A percentile compares a stretch with the other conserved stretches of the same genome.
phyloP scores from a whole-genome alignment of 441 rosid species.

The Flueggea neowawraea region DNA sequence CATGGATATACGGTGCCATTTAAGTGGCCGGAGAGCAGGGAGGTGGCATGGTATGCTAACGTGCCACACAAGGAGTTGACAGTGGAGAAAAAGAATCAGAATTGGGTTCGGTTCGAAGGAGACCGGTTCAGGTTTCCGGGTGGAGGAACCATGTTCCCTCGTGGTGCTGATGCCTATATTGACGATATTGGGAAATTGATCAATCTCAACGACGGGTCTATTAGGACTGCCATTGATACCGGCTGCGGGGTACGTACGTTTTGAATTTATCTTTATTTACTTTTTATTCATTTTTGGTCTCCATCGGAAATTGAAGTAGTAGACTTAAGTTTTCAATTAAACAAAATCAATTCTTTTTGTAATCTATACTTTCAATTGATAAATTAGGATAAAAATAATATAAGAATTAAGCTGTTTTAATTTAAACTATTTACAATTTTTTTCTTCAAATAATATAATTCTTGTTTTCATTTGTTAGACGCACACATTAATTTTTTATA shows the following conservation, averaged over 20 bases:
- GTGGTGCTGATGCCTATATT: constrained; percentile 76
- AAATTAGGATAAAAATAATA: too few relatives aligned
- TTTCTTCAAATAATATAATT: too few relatives aligned
- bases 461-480: too few relatives aligned
- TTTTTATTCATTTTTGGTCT: neutral
- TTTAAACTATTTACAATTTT: too few relatives aligned
- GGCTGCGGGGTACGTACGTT: constrained; percentile 77
- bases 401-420: too few relatives aligned
- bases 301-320: too few relatives aligned
- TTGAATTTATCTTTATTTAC: neutral
- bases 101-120: constrained; percentile 70
- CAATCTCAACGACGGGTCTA: constrained; percentile 65
- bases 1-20: constrained; percentile 71
- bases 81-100: constrained; percentile 81
- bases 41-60: constrained; percentile 70
- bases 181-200: constrained; percentile 67
- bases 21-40: constrained; percentile 79
- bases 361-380: too few relatives aligned
- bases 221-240: constrained; percentile 86
- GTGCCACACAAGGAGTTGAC: constrained; percentile 93
- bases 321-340: too few relatives aligned
- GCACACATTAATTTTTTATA: too few relatives aligned
- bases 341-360: too few relatives aligned
- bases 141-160: constrained; percentile 93
- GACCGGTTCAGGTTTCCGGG: constrained; percentile 82